phyloP scores from a whole-genome alignment of 1,139 yeast species.

The Keqinozyma sinolaborantium region DNA sequence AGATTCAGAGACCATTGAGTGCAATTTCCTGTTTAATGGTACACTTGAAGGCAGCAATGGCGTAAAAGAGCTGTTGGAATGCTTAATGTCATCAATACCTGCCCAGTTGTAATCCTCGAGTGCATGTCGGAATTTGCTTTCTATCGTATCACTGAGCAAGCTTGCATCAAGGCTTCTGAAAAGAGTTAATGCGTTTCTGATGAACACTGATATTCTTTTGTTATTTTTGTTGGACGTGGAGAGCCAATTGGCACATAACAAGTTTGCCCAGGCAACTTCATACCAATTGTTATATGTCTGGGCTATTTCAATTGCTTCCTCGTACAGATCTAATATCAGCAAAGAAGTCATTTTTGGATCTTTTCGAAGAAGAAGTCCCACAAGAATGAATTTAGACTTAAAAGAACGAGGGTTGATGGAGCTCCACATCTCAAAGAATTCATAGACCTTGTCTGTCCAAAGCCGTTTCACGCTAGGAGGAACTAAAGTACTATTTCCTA shows the following conservation, averaged over 20 bases:
- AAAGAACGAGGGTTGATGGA: constrained; percentile 34
- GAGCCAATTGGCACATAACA: constrained; percentile 48
- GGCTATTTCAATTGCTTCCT: constrained; percentile 42
- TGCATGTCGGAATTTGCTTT: constrained; percentile 15
- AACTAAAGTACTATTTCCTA: constrained; percentile 1
- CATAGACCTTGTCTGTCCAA: constrained; percentile 7
- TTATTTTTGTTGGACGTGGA: constrained; percentile 20
- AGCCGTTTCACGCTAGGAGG: constrained; percentile 1
- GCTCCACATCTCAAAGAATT: constrained; percentile 30
- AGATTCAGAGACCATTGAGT: background rate
- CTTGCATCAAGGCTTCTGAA: constrained; percentile 17
- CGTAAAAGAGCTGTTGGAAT: background rate
- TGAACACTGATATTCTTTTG: constrained; percentile 16
- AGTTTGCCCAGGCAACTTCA: constrained; percentile 42
- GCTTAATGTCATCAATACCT: constrained; percentile 17
- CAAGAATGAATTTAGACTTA: constrained; percentile 26
- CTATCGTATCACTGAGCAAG: constrained; percentile 10
- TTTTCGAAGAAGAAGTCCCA: constrained; percentile 27
- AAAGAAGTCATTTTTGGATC: constrained; percentile 21
- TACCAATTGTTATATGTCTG: constrained; percentile 24
- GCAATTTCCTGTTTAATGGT: background rate
- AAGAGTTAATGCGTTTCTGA: constrained; percentile 16
- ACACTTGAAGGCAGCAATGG: background rate
- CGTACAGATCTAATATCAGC: constrained; percentile 42
- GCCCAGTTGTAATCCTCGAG: constrained; percentile 28